Evolutionary conservation across 2,329 filamentous ascomycete species (phyloP).

Genomic region (Fusarium sp.): DNA sequence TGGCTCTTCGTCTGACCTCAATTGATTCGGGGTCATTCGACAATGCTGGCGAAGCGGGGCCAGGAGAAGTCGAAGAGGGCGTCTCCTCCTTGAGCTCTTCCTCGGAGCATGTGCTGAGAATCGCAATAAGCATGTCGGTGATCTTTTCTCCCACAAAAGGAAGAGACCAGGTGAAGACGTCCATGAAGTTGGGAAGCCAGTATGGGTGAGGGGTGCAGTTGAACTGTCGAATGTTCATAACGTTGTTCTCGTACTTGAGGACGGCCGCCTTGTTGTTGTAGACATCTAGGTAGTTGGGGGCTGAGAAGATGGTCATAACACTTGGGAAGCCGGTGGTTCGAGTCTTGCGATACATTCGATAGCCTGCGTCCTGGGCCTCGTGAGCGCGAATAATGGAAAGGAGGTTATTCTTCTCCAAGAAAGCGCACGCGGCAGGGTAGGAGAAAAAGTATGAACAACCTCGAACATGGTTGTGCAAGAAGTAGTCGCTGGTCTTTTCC

Average conservation of each 20-base stretch:
- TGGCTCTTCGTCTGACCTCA: slow-evolving; percentile 93
- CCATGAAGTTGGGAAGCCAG: slow-evolving; percentile 99
- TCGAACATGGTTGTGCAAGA: slow-evolving; percentile 97
- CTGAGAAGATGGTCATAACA: slow-evolving; percentile 99
- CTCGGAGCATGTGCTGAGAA: slow-evolving; percentile 98
- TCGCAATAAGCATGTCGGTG: slow-evolving; percentile 98
- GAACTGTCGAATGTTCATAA: slow-evolving; percentile 99
- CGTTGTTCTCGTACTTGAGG: slow-evolving; percentile 99
- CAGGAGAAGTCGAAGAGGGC: slow-evolving; percentile 74
- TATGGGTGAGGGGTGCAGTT: slow-evolving; percentile 99
- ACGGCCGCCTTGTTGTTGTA: slow-evolving; percentile 99
- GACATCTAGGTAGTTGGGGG: slow-evolving; percentile 97
- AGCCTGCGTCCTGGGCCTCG: slow-evolving; percentile 97
- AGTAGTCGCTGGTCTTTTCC: slow-evolving; percentile 98
- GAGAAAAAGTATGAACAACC: slow-evolving; percentile 99
- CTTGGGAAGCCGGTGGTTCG: slow-evolving; percentile 97
- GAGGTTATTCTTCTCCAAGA: slow-evolving; percentile 98
- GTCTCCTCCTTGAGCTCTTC: slow-evolving; percentile 93
- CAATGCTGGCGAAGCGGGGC: slow-evolving; percentile 77
- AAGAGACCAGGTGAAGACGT: slow-evolving; percentile 99
- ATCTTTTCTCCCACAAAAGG: slow-evolving; percentile 99
- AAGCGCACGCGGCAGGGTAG: slow-evolving; percentile 95
- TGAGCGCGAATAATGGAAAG: slow-evolving; percentile 97
- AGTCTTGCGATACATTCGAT: slow-evolving; percentile 99
- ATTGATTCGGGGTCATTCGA: slow-evolving; percentile 81